These are phyloP conservation scores for Taxawa tesnikishii DNA, from an alignment of 2,329 filamentous ascomycete genomes.

Conservation along the genomic window DNA sequence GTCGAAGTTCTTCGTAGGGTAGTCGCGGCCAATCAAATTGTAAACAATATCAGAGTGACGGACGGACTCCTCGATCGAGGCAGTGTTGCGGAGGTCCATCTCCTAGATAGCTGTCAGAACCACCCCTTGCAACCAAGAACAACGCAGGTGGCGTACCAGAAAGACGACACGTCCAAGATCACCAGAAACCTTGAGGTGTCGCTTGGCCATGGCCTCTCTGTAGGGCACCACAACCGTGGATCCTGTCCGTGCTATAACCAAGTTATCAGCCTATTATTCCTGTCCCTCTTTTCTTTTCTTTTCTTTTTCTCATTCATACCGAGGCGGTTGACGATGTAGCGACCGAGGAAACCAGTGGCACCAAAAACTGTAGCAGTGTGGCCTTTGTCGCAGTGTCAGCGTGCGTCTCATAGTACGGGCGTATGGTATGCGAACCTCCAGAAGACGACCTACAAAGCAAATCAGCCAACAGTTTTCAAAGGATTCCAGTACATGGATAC, in stretches of 20 bases:
- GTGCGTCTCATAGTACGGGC: slow-evolving; percentile 7
- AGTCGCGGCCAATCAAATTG: slow-evolving; percentile 88
- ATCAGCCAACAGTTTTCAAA: slow-evolving; percentile 4
- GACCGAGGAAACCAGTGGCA: slow-evolving; percentile 86
- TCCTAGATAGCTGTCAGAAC: slow-evolving; percentile 44
- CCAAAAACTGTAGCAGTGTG: slow-evolving; percentile 97
- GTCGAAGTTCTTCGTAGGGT: slow-evolving; percentile 97
- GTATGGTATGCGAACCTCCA: slow-evolving; percentile 50
- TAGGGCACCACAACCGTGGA: slow-evolving; percentile 88
- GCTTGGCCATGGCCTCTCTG: slow-evolving; percentile 95
- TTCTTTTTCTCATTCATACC: slow-evolving; percentile 36
- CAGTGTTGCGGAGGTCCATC: slow-evolving; percentile 87
- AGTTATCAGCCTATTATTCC: background rate
- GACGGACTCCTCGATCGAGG: slow-evolving; percentile 92
- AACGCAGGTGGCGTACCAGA: slow-evolving; percentile 45
- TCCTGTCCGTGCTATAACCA: slow-evolving; percentile 65
- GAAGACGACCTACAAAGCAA: slow-evolving; percentile 55
- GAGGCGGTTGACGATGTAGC: slow-evolving; percentile 94
- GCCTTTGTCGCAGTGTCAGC: slow-evolving; percentile 41
- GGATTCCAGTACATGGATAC: background rate
- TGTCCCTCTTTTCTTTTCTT: background rate
- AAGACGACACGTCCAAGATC: slow-evolving; percentile 85
- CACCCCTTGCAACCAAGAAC: background rate
- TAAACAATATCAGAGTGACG: slow-evolving; percentile 96
- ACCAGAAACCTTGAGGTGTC: slow-evolving; percentile 90